Conservation (phyloP, 768 basidiomycete species). For the Botryobasidium botryosum region DNA sequence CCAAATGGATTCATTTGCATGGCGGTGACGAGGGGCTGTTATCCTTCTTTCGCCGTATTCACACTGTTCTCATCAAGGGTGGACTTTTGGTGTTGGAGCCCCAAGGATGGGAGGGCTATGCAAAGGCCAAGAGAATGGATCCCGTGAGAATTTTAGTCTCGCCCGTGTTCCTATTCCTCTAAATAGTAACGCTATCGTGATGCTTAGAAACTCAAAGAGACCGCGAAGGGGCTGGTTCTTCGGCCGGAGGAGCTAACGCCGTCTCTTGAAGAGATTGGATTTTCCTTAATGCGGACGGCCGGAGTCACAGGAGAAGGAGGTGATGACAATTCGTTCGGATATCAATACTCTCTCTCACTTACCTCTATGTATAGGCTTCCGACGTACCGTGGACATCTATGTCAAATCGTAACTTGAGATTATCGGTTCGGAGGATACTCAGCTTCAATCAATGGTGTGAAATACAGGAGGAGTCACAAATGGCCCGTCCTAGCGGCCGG, state of each 20-base stretch:
- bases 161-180: background rate
- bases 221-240: conserved; percentile 35
- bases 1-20: conserved; percentile 88
- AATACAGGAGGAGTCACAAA: too few relatives aligned
- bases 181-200: background rate
- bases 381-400: conserved; percentile 47
- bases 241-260: conserved; percentile 46
- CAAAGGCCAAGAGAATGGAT: conserved; percentile 55
- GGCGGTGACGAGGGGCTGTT: conserved; percentile 56
- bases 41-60: conserved; percentile 47
- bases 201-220: conserved; percentile 38
- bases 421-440: too few relatives aligned
- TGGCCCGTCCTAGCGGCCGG: too few relatives aligned
- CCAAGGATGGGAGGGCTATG: conserved; percentile 73
- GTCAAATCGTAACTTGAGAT: conserved; percentile 26
- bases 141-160: conserved; percentile 25
- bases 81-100: conserved; percentile 57
- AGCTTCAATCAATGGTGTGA: too few relatives aligned
- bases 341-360: background rate
- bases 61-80: conserved; percentile 40
- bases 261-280: conserved; percentile 44
- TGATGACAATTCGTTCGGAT: conserved; percentile 40
- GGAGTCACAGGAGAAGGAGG: conserved; percentile 51
- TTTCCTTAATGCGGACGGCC: conserved; percentile 30
- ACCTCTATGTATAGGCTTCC: conserved; percentile 30